phyloP scores from a whole-genome alignment of 2,329 filamentous ascomycete species.

The Fusarium caatingaense region DNA sequence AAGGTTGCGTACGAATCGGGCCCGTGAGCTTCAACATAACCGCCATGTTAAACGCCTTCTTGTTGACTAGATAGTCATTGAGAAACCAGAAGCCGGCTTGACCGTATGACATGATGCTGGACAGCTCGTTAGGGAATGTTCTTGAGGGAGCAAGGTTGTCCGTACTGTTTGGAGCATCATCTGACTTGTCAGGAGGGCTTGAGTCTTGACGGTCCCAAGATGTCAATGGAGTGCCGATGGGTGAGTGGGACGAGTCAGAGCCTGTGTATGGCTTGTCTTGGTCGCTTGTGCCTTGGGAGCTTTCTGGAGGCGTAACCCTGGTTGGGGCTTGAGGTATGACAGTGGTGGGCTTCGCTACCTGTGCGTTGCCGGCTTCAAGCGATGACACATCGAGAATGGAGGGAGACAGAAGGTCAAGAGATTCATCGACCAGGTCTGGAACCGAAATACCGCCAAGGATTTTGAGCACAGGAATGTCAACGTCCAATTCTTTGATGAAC shows the following conservation, averaged over 20 bases:
- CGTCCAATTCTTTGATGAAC: slow-evolving; percentile 9
- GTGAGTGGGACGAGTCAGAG: background rate
- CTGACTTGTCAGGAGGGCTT: background rate
- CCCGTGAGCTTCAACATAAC: background rate
- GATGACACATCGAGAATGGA: background rate
- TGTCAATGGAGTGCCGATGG: background rate
- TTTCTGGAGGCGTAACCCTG: background rate
- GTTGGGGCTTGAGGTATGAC: background rate
- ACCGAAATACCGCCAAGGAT: background rate
- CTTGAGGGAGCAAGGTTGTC: background rate
- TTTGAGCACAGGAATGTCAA: slow-evolving; percentile 9
- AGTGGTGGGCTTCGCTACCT: background rate
- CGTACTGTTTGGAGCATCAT: background rate
- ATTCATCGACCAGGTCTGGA: background rate
- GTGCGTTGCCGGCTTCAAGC: background rate
- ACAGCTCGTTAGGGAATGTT: background rate
- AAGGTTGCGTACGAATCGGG: background rate
- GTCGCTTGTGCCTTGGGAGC: background rate
- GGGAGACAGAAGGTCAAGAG: background rate
- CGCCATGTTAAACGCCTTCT: slow-evolving; percentile 53
- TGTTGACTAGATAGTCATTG: slow-evolving; percentile 49
- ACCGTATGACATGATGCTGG: slow-evolving; percentile 50
- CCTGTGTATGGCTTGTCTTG: background rate
- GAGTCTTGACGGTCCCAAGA: background rate
- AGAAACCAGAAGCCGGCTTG: slow-evolving; percentile 58